Conservation (phyloP, 2,329 filamentous ascomycete species). For the Sclerotinia spermophila region DNA sequence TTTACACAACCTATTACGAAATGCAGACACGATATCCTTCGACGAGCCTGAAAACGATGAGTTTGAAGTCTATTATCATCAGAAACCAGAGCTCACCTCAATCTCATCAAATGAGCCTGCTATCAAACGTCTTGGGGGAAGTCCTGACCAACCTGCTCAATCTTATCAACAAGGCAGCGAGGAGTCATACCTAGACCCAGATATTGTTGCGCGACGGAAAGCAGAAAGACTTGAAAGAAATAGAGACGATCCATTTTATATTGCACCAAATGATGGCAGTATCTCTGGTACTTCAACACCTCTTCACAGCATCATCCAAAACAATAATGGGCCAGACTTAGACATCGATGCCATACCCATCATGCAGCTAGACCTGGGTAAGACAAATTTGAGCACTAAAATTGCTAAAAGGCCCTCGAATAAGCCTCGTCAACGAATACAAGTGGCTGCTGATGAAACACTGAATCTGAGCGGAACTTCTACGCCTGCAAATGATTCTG, state of each 20-base stretch:
- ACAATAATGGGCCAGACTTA: constrained; percentile 70
- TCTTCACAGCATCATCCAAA: constrained; percentile 71
- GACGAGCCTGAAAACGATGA: constrained; percentile 57
- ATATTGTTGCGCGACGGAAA: constrained; percentile 69
- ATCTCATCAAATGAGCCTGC: constrained; percentile 52
- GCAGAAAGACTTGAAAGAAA: constrained; percentile 78
- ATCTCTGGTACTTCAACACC: constrained; percentile 66
- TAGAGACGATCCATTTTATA: constrained; percentile 94
- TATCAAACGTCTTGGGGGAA: constrained; percentile 49
- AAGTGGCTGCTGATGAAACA: constrained; percentile 71
- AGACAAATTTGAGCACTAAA: constrained; percentile 36
- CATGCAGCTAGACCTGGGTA: constrained; percentile 80
- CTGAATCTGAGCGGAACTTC: constrained; percentile 52
- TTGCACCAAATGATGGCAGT: constrained; percentile 52
- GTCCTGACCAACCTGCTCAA: constrained; percentile 44
- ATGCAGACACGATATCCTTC: constrained; percentile 49
- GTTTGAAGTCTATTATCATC: constrained; percentile 60
- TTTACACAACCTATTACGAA: constrained; percentile 60
- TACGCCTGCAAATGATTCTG: constrained; percentile 51
- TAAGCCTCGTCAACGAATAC: constrained; percentile 55
- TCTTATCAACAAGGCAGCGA: constrained; percentile 59
- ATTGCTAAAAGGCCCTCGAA: constrained; percentile 38
- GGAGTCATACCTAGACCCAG: constrained; percentile 66
- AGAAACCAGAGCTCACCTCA: constrained; percentile 43
- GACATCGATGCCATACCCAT: constrained; percentile 96